phyloP scores from a whole-genome alignment of 2,329 filamentous ascomycete genomes.

The Sporothrix humicola region DNA sequence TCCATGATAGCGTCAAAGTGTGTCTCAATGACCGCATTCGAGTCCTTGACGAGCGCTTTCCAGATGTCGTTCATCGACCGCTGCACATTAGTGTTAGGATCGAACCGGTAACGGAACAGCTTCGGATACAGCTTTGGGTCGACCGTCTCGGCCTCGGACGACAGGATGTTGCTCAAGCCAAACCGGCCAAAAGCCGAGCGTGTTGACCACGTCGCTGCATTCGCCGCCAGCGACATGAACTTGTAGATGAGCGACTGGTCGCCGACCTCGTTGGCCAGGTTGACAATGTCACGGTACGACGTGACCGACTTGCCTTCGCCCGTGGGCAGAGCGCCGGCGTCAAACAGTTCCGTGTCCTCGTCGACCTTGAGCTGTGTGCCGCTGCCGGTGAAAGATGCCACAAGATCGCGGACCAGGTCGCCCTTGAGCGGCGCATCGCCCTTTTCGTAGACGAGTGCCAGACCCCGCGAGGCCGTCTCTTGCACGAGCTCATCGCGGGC shows the following conservation, averaged over 20 bases:
- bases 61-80: constrained; percentile 98
- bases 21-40: constrained; percentile 73
- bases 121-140: constrained; percentile 97
- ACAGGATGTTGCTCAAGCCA: constrained; percentile 88
- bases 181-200: constrained; percentile 94
- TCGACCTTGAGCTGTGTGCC: constrained; percentile 80
- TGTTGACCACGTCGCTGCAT: constrained; percentile 97
- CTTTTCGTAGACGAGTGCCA: constrained; percentile 92
- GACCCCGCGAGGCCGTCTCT: constrained; percentile 88
- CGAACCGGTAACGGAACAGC: constrained; percentile 91
- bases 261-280: constrained; percentile 91
- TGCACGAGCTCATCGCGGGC: constrained; percentile 94
- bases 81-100: constrained; percentile 91
- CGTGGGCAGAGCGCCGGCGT: constrained; percentile 86
- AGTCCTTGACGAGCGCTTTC: constrained; percentile 92
- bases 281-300: constrained; percentile 97
- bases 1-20: constrained; percentile 90
- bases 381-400: constrained; percentile 84
- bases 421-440: constrained; percentile 81
- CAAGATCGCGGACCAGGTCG: constrained; percentile 83
- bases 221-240: constrained; percentile 96
- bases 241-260: constrained; percentile 96
- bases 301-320: constrained; percentile 88
- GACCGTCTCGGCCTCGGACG: constrained; percentile 83
- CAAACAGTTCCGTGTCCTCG: constrained; percentile 90